Percentiles rank a stretch among this genome's conserved stretches.
phyloP scores from a whole-genome alignment of 2,329 filamentous ascomycete genomes.

The Onygenales sp. region DNA sequence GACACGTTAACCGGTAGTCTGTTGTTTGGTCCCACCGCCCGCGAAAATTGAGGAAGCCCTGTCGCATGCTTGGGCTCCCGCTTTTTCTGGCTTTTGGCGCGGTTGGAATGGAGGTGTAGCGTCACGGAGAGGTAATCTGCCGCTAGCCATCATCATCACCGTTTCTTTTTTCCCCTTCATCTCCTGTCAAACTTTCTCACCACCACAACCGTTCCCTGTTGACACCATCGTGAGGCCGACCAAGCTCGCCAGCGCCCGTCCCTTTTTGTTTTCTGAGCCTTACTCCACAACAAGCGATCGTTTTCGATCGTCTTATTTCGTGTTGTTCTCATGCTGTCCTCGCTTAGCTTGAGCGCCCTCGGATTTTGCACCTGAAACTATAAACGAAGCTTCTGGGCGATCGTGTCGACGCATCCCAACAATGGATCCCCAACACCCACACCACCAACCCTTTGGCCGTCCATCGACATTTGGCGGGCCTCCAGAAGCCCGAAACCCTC shows the following conservation, averaged over 20 bases:
- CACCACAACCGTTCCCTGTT: background rate
- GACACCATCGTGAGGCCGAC: background rate
- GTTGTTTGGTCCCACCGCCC: slow-evolving; percentile 3
- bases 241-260: background rate
- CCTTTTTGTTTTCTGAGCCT: background rate
- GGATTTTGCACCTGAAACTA: background rate
- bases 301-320: background rate
- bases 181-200: background rate
- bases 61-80: slow-evolving; percentile 4
- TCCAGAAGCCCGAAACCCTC: slow-evolving; percentile 19
- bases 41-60: slow-evolving; percentile 3
- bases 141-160: slow-evolving; percentile 1
- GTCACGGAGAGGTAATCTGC: slow-evolving; percentile 1
- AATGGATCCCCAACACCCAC: slow-evolving; percentile 21
- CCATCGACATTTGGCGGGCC: slow-evolving; percentile 22
- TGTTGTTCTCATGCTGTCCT: background rate
- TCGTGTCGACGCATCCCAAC: background rate
- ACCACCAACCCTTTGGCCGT: slow-evolving; percentile 21
- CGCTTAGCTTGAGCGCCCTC: background rate
- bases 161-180: background rate
- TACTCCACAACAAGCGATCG: background rate
- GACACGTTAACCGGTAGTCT: slow-evolving; percentile 3
- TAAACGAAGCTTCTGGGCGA: background rate
- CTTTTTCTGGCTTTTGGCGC: background rate
- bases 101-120: background rate